Base-by-base conservation (phyloP, 805 yeast species). In the Saturnispora diversa region DNA sequence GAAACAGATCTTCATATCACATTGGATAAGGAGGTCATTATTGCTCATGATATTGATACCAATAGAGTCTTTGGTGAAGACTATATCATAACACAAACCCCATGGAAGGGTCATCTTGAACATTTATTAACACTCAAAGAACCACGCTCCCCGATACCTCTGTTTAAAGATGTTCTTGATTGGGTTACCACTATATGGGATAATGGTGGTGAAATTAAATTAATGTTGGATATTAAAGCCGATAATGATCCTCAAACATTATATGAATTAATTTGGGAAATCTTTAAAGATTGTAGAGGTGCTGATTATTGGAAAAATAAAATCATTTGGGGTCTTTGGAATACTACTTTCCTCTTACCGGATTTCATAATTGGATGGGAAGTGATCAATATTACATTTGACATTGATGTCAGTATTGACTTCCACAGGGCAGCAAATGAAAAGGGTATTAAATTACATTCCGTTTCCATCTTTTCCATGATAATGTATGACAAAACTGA, bases 161-260 rank as follows among this genome's bases (percentile, higher is more conserved):
- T 60, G 5, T 51, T 65, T 6, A 41, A 42, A 5, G 56, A 58
- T n/a, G 45, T 54, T 0, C 44, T 65, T 6, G 31, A 43, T 6
- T 65, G 69, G 69, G 45, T 56, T 35, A 69, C 69, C 52, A 70
- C 49, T 61, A 64, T 55, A 64, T 59, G 50, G 64, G 66, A 36
- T 51, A 57, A 46, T 55, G 59, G 37, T 63, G 68, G 39, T 11
- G 24, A 29, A 51, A 64, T 54, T 63, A 67, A 60, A 66, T 63
- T 50, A 65, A 60, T 63, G 65, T 45, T 63, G 30, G 68, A 63
- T 44, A 54, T 63, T 23, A 63, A 63, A 43, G 32, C 50, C 1
- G 63, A 52, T 38, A 56, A 54, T 42, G 54, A 59, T 22, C 62
- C 64, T 1, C 39, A 42, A 9, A 10, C 33, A n/a, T 45, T 65